phyloP scores from a whole-genome alignment of 305 asterid genomes.

The Fraxinus sp. region DNA sequence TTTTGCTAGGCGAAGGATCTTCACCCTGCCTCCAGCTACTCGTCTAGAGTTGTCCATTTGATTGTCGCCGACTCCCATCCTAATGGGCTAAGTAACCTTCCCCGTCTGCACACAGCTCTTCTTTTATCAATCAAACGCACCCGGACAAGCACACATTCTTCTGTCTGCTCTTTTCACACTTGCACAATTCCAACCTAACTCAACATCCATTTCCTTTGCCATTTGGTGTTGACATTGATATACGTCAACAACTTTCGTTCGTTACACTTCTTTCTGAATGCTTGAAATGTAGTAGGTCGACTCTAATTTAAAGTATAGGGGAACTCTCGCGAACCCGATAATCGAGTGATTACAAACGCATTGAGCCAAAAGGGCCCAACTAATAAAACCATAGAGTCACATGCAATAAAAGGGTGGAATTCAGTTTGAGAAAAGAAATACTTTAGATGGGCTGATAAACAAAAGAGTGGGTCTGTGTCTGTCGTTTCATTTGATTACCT shows the following conservation, averaged over 20 bases:
- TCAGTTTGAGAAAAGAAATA: neutral
- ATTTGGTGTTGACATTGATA: neutral
- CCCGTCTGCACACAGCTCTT: neutral
- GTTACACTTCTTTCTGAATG: neutral
- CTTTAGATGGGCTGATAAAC: neutral
- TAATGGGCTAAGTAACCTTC: neutral
- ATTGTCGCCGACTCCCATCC: neutral
- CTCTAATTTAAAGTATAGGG: neutral
- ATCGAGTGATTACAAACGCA: neutral
- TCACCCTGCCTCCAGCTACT: neutral
- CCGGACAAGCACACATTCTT: neutral
- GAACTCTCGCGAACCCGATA: neutral
- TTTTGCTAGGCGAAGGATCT: neutral
- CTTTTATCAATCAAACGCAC: neutral
- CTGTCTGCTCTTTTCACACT: neutral
- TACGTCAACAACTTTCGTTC: neutral
- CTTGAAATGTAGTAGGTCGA: neutral
- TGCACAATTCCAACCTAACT: neutral
- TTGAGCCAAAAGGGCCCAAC: neutral
- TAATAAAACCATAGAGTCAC: neutral
- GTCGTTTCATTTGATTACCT: conserved; percentile 2
- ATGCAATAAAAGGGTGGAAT: neutral
- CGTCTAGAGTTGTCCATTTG: neutral
- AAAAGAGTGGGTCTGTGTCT: neutral
- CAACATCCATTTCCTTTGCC: neutral